phyloP scores from a whole-genome alignment of 352 stramenopile species.

The Globisporangium barbulae region DNA sequence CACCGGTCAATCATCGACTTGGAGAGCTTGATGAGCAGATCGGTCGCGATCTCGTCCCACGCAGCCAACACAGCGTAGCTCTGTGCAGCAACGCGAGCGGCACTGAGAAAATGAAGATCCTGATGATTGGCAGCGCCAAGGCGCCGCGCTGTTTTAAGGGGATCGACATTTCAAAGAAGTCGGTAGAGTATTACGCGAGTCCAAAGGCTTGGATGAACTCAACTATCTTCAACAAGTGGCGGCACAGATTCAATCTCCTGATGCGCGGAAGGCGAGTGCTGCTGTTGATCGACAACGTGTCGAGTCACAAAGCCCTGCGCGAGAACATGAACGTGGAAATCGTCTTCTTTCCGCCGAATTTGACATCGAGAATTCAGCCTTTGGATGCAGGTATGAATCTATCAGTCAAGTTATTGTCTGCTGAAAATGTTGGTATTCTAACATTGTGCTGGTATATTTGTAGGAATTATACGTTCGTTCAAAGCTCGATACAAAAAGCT shows the following conservation, averaged over 20 bases:
- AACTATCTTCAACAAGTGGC: neutral
- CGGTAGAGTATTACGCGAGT: neutral
- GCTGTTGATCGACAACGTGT: neutral
- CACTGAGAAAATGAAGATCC: neutral
- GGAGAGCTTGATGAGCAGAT: too few relatives aligned
- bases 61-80: too few relatives aligned
- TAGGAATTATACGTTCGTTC: neutral
- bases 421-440: neutral
- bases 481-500: conserved; percentile 2
- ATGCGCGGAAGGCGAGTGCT: neutral
- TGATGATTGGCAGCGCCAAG: neutral
- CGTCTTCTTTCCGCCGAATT: neutral
- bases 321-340: neutral
- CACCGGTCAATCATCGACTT: too few relatives aligned
- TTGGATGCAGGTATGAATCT: neutral
- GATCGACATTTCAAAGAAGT: neutral
- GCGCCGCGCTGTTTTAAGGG: neutral
- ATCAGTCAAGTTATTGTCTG: neutral
- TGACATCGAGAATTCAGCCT: neutral
- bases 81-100: neutral
- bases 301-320: neutral
- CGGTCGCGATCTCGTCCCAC: neutral
- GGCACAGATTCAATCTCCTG: neutral
- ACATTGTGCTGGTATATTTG: neutral
- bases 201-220: neutral